These are phyloP conservation scores for Paraphaeosphaeria minitans DNA, from an alignment of 2,329 filamentous ascomycete genomes.

Conservation along the genomic window DNA sequence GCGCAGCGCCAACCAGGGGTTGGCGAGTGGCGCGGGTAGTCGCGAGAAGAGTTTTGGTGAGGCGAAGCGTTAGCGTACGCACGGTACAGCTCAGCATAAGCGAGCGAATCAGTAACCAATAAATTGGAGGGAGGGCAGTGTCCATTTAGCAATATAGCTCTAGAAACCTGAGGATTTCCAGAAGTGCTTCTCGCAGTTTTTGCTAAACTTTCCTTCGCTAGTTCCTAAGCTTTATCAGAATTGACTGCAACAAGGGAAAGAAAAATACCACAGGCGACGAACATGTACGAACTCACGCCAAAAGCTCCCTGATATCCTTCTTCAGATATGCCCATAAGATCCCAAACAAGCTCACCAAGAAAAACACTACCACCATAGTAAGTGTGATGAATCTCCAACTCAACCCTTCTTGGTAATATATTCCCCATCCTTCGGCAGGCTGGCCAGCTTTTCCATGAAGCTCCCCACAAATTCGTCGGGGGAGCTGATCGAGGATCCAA, in stretches of 20 bases:
- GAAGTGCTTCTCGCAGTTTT: too few relatives aligned
- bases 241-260: constrained; percentile 14
- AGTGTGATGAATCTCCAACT: constrained; percentile 22
- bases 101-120: too few relatives aligned
- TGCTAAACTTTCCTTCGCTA: too few relatives aligned
- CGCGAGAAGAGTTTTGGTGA: too few relatives aligned
- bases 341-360: constrained; percentile 25
- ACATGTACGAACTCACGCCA: constrained; percentile 23
- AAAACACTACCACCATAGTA: constrained; percentile 19
- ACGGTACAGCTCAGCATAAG: too few relatives aligned
- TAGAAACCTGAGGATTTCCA: too few relatives aligned
- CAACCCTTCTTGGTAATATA: constrained; percentile 32
- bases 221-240: too few relatives aligned
- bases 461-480: constrained; percentile 27
- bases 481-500: constrained; percentile 29
- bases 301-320: constrained; percentile 34
- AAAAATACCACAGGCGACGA: constrained; percentile 14
- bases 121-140: too few relatives aligned
- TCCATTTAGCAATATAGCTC: too few relatives aligned
- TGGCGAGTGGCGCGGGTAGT: too few relatives aligned
- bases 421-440: constrained; percentile 36
- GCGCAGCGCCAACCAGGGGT: too few relatives aligned
- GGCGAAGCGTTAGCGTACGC: too few relatives aligned
- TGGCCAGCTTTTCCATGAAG: constrained; percentile 22
- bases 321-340: constrained; percentile 27